Base-by-base conservation (phyloP, 805 yeast genomes). In the Candida silvicultrix region DNA sequence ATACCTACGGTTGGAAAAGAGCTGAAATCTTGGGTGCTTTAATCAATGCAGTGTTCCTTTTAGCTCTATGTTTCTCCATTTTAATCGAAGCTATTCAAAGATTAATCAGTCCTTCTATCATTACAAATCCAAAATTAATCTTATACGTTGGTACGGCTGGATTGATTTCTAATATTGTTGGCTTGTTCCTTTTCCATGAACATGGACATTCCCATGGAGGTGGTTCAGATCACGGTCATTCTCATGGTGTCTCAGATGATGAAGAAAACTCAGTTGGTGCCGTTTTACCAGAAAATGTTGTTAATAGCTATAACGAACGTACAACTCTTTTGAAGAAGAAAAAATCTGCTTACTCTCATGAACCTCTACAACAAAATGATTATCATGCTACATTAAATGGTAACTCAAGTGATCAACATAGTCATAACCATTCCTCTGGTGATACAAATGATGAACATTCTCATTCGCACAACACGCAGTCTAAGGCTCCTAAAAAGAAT, bases 1-100 rank as follows among this genome's bases (percentile, higher is more conserved):
- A 87, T 68, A 94, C 98, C 2, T 92, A 94, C 59, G 99, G 99
- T 16, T 89, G 97, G 96, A 95, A 92, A 65, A 76, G 99, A 55
- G 98, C 98, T 5, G 99, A 92, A 66, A 90, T 92, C 44, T 73
- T 92, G 49, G 99, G 99, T 46, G 99, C 98, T 9, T 74, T 92
- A 49, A 78, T 92, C 54, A 92, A 92, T 61, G 97, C 97, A 3
- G 97, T 94, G 10, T 94, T 94, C 57, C 66, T 92, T 53, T 72
- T 94, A 53, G 98, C 98, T 1, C 74, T 92, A 51, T 92, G 99
- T 63, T 83, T 94, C 60, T 83, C 97, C 28, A 94, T 92, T 53
- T 78, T 87, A 55, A 81, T 94, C 50, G 99, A 92, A 67, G 97
- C 98, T 6, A 68, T 92, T 48, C 97, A 90, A 67, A 77, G 99